These are phyloP conservation scores for Hypoxylon fuscum DNA, from an alignment of 495 filamentous ascomycete genomes.

Conservation along the genomic window DNA sequence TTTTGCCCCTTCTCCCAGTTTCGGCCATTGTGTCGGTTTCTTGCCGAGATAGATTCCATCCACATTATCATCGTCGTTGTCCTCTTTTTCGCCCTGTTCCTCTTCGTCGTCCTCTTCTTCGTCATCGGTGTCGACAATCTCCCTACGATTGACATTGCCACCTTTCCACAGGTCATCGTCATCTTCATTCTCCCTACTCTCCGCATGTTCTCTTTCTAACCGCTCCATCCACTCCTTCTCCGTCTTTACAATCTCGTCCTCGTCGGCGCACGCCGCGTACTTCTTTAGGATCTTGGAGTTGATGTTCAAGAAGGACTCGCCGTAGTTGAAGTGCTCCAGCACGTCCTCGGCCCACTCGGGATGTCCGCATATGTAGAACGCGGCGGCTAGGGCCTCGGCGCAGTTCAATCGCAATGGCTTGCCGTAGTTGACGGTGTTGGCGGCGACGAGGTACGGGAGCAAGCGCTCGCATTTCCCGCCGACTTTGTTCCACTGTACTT, in stretches of 20 bases:
- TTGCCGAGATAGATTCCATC: conserved; percentile 68
- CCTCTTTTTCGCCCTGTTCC: conserved; percentile 41
- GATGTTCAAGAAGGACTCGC: conserved; percentile 85
- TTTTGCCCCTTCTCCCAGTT: conserved; percentile 41
- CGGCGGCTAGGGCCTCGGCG: conserved; percentile 91
- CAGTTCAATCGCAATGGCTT: conserved; percentile 95
- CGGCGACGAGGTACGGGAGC: conserved; percentile 94
- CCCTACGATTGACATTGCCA: conserved; percentile 82
- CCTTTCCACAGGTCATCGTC: conserved; percentile 79
- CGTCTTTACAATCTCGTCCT: conserved; percentile 86
- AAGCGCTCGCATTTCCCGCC: conserved; percentile 94
- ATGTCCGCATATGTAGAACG: conserved; percentile 91
- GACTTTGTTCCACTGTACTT: conserved; percentile 90
- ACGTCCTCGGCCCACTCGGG: conserved; percentile 87
- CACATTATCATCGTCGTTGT: conserved; percentile 44
- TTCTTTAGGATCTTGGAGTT: conserved; percentile 82
- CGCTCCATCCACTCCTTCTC: conserved; percentile 88
- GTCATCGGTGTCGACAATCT: conserved; percentile 62
- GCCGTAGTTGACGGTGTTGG: conserved; percentile 97
- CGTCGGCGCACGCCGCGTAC: conserved; percentile 83
- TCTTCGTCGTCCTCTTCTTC: conserved; percentile 63
- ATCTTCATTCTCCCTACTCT: conserved; percentile 73
- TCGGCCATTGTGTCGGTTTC: conserved; percentile 53
- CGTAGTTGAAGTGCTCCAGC: conserved; percentile 86
- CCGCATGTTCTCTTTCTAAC: conserved; percentile 87